Conservation (phyloP, 352 stramenopile species). For the Aphanomyces astaci region DNA sequence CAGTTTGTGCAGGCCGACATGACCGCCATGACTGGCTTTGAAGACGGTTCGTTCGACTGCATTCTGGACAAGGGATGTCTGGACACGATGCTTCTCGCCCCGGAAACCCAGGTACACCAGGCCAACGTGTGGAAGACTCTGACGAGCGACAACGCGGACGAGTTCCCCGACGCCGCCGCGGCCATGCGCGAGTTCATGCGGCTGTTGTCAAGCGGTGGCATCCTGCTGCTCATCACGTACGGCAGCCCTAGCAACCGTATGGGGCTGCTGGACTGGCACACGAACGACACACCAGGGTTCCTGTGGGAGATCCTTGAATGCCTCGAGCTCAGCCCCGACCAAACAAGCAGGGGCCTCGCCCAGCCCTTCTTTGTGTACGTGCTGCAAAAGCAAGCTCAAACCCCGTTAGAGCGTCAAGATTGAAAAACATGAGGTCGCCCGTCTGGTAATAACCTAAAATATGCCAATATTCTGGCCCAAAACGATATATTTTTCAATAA, state of each 20-base stretch:
- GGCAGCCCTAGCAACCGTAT: slow-evolving; percentile 44
- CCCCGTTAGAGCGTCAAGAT: neutral
- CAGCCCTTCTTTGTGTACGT: slow-evolving; percentile 47
- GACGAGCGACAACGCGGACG: slow-evolving; percentile 33
- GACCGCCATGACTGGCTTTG: slow-evolving; percentile 38
- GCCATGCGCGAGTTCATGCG: slow-evolving; percentile 39
- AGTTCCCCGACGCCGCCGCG: slow-evolving; percentile 32
- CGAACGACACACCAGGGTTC: slow-evolving; percentile 20
- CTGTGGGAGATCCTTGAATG: slow-evolving; percentile 48
- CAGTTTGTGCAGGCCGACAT: slow-evolving; percentile 39
- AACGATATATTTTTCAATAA: too few relatives aligned
- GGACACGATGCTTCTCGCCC: slow-evolving; percentile 47
- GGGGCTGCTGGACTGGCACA: slow-evolving; percentile 41
- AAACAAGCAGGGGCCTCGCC: slow-evolving; percentile 30
- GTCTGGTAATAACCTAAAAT: neutral
- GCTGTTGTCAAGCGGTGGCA: slow-evolving; percentile 33
- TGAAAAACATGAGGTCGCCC: neutral
- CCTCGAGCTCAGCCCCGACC: slow-evolving; percentile 41
- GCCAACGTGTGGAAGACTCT: slow-evolving; percentile 40
- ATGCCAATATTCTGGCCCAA: too few relatives aligned
- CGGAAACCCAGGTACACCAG: slow-evolving; percentile 36
- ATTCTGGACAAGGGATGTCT: slow-evolving; percentile 53
- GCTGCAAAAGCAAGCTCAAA: slow-evolving; percentile 34
- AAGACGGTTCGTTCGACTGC: slow-evolving; percentile 33
- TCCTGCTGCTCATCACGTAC: slow-evolving; percentile 43